Evolutionary conservation across 2,329 filamentous ascomycete species (phyloP).

Genomic region (Fusarium chaquense): DNA sequence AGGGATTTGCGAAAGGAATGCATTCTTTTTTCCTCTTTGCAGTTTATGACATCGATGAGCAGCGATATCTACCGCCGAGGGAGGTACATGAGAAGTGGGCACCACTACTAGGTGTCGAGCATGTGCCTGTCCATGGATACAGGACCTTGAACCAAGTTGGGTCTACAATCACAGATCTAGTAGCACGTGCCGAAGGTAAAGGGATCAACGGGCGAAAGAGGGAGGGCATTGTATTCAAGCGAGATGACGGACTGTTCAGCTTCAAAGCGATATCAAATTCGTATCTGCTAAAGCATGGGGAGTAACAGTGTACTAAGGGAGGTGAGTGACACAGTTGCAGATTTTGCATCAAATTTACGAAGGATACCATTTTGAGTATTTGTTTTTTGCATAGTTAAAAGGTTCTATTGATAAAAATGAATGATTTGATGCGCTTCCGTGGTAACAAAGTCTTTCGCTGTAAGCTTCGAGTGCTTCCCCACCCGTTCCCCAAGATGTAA

Average conservation of each 20-base stretch:
- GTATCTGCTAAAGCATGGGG: slow-evolving; percentile 45
- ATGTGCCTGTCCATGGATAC: slow-evolving; percentile 50
- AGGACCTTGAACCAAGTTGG: slow-evolving; percentile 28
- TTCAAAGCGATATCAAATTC: slow-evolving; percentile 48
- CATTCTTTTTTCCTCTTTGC: slow-evolving; percentile 53
- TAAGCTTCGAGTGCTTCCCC: slow-evolving; percentile 30
- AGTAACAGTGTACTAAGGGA: slow-evolving; percentile 15
- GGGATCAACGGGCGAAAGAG: slow-evolving; percentile 43
- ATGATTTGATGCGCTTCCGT: slow-evolving; percentile 46
- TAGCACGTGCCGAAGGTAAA: slow-evolving; percentile 38
- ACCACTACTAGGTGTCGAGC: slow-evolving; percentile 46
- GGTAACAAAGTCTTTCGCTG: slow-evolving; percentile 45
- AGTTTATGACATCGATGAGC: slow-evolving; percentile 50
- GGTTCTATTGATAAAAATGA: slow-evolving; percentile 50
- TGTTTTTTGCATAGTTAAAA: slow-evolving; percentile 46
- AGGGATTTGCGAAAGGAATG: slow-evolving; percentile 33
- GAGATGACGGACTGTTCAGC: slow-evolving; percentile 37
- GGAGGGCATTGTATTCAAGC: slow-evolving; percentile 45
- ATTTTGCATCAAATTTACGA: slow-evolving; percentile 41
- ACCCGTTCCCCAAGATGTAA: slow-evolving; percentile 31
- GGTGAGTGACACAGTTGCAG: not conserved
- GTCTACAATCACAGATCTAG: slow-evolving; percentile 29
- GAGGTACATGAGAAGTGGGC: slow-evolving; percentile 47
- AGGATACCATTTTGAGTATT: slow-evolving; percentile 41
- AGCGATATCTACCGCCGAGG: slow-evolving; percentile 46